Percentiles rank a stretch among this genome's conserved stretches.
Evolutionary conservation across 2,329 filamentous ascomycete species (phyloP).

Genomic region (Alternaria sp.): DNA sequence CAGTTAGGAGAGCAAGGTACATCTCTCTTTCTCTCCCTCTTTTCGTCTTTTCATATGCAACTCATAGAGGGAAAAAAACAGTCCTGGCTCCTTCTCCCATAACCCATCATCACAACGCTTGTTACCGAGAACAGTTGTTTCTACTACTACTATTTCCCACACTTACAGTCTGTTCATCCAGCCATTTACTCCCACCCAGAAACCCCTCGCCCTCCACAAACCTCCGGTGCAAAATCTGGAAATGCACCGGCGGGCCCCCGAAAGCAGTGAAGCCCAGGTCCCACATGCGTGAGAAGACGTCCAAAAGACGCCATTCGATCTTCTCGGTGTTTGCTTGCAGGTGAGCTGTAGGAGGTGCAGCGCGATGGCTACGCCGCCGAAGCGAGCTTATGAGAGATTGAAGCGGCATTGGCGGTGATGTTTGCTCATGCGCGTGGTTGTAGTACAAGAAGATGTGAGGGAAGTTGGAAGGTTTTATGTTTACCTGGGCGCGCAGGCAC

Average conservation of each 20-base stretch:
- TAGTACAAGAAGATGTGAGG: background rate
- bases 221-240: slow-evolving; percentile 69
- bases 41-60: background rate
- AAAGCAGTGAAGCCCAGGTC: slow-evolving; percentile 71
- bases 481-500: background rate
- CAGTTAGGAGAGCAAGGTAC: too few relatives aligned
- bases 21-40: background rate
- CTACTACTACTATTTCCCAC: background rate
- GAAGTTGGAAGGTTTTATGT: background rate
- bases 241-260: slow-evolving; percentile 74
- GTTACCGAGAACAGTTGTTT: too few relatives aligned
- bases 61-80: background rate
- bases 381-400: slow-evolving; percentile 36
- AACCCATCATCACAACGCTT: background rate
- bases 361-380: slow-evolving; percentile 22
- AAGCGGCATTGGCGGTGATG: slow-evolving; percentile 22
- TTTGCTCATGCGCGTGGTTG: background rate
- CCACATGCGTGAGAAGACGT: slow-evolving; percentile 56
- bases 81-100: background rate
- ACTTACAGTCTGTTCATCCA: slow-evolving; percentile 71
- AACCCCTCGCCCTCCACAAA: slow-evolving; percentile 64
- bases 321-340: slow-evolving; percentile 30
- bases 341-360: slow-evolving; percentile 13
- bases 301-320: slow-evolving; percentile 35
- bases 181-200: slow-evolving; percentile 66